Evolutionary conservation across 2,329 filamentous ascomycete genomes (phyloP).

Genomic region (Aspergillus novofumigatus): DNA sequence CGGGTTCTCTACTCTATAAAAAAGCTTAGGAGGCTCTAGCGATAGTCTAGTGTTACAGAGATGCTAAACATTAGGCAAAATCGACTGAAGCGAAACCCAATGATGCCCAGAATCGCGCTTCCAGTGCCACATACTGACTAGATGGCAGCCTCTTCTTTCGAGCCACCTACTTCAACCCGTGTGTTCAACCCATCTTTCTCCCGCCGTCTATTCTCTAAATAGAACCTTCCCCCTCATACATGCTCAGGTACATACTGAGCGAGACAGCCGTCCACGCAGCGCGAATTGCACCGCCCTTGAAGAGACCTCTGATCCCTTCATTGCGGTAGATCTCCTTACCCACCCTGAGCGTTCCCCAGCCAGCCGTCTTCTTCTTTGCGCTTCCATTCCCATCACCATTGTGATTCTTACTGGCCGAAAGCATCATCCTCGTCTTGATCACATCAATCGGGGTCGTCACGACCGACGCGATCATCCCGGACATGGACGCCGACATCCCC

Average conservation of each 20-base stretch:
- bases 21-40: background rate
- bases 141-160: conserved; percentile 5
- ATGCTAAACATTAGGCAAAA: background rate
- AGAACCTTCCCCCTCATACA: conserved; percentile 78
- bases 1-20: background rate
- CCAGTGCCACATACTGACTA: background rate
- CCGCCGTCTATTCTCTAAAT: conserved; percentile 39
- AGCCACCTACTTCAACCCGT: background rate
- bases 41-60: background rate
- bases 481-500: conserved; percentile 66
- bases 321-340: conserved; percentile 62
- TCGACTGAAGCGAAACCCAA: background rate
- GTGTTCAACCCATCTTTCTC: conserved; percentile 7
- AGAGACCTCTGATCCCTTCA: conserved; percentile 68
- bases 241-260: conserved; percentile 77
- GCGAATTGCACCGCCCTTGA: conserved; percentile 67
- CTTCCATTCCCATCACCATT: conserved; percentile 6
- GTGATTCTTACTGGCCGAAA: conserved; percentile 49
- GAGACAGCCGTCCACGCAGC: conserved; percentile 78
- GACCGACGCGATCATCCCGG: conserved; percentile 70
- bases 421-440: conserved; percentile 85
- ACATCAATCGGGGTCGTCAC: conserved; percentile 89
- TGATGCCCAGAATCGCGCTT: background rate
- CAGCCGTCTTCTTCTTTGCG: conserved; percentile 2
- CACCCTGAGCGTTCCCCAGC: conserved; percentile 52